Evolutionary conservation across 1,139 yeast species (phyloP).

Genomic region (Insectozyma bohioensis): DNA sequence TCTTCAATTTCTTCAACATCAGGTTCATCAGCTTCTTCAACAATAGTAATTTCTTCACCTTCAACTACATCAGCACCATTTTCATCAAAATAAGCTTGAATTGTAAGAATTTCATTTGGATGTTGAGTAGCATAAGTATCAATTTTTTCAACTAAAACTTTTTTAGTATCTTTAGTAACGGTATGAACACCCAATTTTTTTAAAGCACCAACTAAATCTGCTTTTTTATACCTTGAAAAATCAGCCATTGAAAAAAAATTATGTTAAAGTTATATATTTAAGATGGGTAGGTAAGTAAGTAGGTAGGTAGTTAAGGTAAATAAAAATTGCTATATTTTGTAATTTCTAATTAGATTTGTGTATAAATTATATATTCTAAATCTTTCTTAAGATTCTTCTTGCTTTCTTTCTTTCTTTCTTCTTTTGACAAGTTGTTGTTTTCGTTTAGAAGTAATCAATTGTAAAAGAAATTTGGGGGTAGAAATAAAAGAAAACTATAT

Average conservation of each 20-base stretch:
- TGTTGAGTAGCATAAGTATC: conserved; percentile 35
- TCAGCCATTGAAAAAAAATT: conserved; percentile 9
- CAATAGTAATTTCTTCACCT: conserved; percentile 20
- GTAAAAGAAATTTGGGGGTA: too few relatives aligned
- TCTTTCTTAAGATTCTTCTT: too few relatives aligned
- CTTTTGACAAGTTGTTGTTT: too few relatives aligned
- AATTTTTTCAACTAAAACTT: conserved; percentile 41
- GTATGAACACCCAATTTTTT: conserved; percentile 36
- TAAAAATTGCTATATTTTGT: too few relatives aligned
- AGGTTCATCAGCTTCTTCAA: conserved; percentile 23
- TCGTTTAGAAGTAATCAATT: too few relatives aligned
- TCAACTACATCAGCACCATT: conserved; percentile 15
- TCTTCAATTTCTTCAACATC: conserved; percentile 26
- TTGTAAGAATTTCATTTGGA: conserved; percentile 36
- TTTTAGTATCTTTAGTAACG: conserved; percentile 43
- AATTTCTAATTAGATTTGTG: too few relatives aligned
- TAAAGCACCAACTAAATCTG: conserved; percentile 38
- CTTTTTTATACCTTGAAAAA: conserved; percentile 21
- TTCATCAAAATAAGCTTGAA: conserved; percentile 23
- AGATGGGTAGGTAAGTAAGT: too few relatives aligned
- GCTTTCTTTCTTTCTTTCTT: too few relatives aligned
- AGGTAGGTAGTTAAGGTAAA: background rate
- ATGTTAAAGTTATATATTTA: too few relatives aligned
- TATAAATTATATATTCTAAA: too few relatives aligned
- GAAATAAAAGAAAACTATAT: too few relatives aligned